phyloP scores from a whole-genome alignment of 2,329 filamentous ascomycete species.

The Penicillium sp. region DNA sequence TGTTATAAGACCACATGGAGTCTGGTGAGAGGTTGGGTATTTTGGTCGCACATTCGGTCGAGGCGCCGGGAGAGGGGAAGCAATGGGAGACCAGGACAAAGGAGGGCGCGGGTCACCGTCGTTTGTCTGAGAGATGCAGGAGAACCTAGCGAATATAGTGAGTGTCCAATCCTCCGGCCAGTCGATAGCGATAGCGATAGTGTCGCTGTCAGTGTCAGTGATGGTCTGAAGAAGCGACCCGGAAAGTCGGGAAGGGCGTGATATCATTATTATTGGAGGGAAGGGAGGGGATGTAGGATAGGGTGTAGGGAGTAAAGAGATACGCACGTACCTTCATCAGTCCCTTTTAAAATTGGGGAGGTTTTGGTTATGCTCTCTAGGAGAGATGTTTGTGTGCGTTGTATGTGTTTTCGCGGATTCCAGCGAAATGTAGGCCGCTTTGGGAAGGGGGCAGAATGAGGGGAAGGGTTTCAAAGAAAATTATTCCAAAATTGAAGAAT shows the following conservation, averaged over 20 bases:
- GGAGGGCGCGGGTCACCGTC: constrained; percentile 28
- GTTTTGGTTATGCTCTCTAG: neutral
- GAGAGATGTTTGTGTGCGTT: constrained; percentile 21
- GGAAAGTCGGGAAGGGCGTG: constrained; percentile 18
- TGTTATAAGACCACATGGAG: constrained; percentile 43
- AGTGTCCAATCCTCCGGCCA: constrained; percentile 19
- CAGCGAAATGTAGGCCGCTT: constrained; percentile 6
- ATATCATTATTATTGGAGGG: constrained; percentile 27
- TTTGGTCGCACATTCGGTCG: constrained; percentile 40
- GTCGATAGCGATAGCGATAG: constrained; percentile 17
- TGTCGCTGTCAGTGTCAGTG: constrained; percentile 18
- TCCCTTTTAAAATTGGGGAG: constrained; percentile 22
- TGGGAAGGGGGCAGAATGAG: constrained; percentile 11
- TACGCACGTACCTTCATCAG: constrained; percentile 30
- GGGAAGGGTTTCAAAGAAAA: constrained; percentile 1
- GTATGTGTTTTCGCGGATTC: constrained; percentile 18
- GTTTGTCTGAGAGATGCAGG: constrained; percentile 23
- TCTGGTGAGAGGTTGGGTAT: constrained; percentile 27
- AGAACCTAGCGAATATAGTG: constrained; percentile 17
- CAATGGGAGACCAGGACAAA: constrained; percentile 19
- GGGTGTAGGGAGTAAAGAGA: constrained; percentile 1
- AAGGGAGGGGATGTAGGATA: neutral
- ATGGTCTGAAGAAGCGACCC: constrained; percentile 4
- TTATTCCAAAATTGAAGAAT: neutral
- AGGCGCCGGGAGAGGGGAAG: constrained; percentile 19